These are phyloP conservation scores for Daldinia sp. DNA, from an alignment of 2,329 filamentous ascomycete genomes.

Conservation along the genomic window DNA sequence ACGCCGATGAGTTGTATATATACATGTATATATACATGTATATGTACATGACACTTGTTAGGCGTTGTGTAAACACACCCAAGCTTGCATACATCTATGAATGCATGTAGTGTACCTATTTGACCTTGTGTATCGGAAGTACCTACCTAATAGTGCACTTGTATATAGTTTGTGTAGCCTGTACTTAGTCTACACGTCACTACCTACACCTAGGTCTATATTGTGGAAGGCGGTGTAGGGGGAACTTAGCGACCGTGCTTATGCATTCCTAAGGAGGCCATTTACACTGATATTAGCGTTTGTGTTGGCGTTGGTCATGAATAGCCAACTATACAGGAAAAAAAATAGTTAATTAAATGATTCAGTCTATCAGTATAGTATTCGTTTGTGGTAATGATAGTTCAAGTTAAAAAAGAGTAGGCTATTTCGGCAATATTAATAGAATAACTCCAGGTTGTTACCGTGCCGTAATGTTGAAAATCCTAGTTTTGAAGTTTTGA, in stretches of 20 bases:
- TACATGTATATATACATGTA: slow-evolving; percentile 14
- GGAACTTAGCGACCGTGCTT: slow-evolving; percentile 22
- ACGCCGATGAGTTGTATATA: slow-evolving; percentile 28
- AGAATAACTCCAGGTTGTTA: slow-evolving; percentile 6
- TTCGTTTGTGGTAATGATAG: not conserved
- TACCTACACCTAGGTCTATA: slow-evolving; percentile 9
- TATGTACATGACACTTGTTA: not conserved
- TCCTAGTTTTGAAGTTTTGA: slow-evolving; percentile 11
- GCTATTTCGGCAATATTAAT: slow-evolving; percentile 20
- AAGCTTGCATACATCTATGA: too few relatives aligned
- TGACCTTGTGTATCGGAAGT: not conserved
- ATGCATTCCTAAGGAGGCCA: slow-evolving; percentile 34
- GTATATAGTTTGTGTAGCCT: not conserved
- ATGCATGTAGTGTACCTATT: too few relatives aligned
- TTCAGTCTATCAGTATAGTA: not conserved
- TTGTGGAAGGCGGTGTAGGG: slow-evolving; percentile 35
- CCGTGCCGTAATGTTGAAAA: slow-evolving; percentile 9
- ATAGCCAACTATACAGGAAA: not conserved
- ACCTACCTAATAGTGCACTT: not conserved
- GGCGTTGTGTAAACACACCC: not conserved
- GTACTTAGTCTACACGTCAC: slow-evolving; percentile 5
- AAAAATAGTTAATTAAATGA: not conserved
- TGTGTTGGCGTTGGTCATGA: not conserved
- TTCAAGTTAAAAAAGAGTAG: slow-evolving; percentile 11
- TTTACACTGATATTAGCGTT: slow-evolving; percentile 24